Conservation (phyloP, 2,329 filamentous ascomycete species). For the Penicillium nordicum region DNA sequence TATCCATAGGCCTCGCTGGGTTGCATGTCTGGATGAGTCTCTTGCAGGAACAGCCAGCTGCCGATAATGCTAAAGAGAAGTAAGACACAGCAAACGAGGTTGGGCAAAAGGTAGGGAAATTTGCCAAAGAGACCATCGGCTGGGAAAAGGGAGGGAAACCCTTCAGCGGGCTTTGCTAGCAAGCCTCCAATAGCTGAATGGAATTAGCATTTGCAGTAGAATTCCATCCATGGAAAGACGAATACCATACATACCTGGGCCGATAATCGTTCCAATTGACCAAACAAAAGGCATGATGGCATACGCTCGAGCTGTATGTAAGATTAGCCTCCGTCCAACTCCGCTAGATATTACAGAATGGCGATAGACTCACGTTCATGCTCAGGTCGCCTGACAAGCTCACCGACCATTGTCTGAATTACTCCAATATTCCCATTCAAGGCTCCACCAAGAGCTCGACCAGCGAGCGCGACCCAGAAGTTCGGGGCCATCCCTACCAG, state of each 20-base stretch:
- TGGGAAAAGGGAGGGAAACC: conserved; percentile 70
- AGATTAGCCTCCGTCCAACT: not conserved
- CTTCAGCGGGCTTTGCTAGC: conserved; percentile 72
- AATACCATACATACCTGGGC: conserved; percentile 50
- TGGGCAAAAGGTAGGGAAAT: conserved; percentile 86
- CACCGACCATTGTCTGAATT: conserved; percentile 89
- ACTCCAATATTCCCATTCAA: conserved; percentile 91
- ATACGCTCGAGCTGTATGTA: conserved; percentile 67
- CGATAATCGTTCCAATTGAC: conserved; percentile 85
- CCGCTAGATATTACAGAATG: not conserved
- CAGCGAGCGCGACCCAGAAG: conserved; percentile 77
- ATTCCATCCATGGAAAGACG: not conserved
- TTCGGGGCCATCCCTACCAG: conserved; percentile 78
- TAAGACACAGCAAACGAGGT: conserved; percentile 74
- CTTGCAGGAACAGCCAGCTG: conserved; percentile 77
- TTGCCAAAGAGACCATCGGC: conserved; percentile 65
- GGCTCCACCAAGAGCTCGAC: conserved; percentile 72
- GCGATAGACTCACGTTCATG: conserved; percentile 68
- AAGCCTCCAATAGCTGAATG: conserved; percentile 72
- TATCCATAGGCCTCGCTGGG: conserved; percentile 45
- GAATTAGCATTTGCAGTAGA: conserved; percentile 11
- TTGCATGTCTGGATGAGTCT: conserved; percentile 84
- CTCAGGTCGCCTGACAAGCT: conserved; percentile 76
- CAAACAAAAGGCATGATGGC: conserved; percentile 94
- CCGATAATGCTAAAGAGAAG: conserved; percentile 74